These are phyloP conservation scores for Helminthosporium solani DNA, from an alignment of 2,329 filamentous ascomycete species.

Conservation along the genomic window DNA sequence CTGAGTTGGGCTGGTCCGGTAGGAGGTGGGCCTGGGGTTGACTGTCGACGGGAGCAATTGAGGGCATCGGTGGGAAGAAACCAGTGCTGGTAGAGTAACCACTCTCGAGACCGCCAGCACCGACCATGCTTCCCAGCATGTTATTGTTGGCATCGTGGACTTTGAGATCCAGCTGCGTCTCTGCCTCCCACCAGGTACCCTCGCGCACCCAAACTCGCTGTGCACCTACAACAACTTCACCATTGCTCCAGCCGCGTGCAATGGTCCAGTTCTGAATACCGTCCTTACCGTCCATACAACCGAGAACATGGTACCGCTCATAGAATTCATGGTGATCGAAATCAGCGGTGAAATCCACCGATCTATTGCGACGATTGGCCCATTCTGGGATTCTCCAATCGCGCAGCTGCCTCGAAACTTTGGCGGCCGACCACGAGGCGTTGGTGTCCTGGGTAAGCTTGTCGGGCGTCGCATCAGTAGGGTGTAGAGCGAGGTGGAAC, in stretches of 20 bases:
- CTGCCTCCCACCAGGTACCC: conserved; percentile 94
- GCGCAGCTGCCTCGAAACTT: conserved; percentile 87
- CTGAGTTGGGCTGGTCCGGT: conserved; percentile 49
- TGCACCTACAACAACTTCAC: conserved; percentile 85
- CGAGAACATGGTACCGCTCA: conserved; percentile 76
- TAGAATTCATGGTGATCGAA: conserved; percentile 94
- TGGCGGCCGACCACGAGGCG: conserved; percentile 90
- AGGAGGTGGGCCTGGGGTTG: conserved; percentile 66
- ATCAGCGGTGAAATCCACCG: conserved; percentile 92
- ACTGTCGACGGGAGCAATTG: conserved; percentile 65
- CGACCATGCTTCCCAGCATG: conserved; percentile 54
- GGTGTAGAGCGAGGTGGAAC: conserved; percentile 91
- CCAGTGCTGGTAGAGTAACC: conserved; percentile 67
- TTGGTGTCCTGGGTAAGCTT: conserved; percentile 70
- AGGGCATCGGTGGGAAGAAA: conserved; percentile 61
- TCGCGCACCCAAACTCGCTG: conserved; percentile 97
- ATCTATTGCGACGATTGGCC: conserved; percentile 89
- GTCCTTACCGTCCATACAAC: conserved; percentile 86
- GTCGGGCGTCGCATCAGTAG: conserved; percentile 80
- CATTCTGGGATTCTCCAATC: conserved; percentile 94
- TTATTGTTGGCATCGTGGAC: conserved; percentile 52
- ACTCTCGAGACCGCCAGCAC: conserved; percentile 64
- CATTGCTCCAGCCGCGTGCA: conserved; percentile 96
- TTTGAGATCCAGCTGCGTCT: conserved; percentile 91
- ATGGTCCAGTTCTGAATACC: conserved; percentile 93